These are phyloP conservation scores for Ashbya aceris DNA, from an alignment of 1,139 yeast genomes.

Conservation along the genomic window DNA sequence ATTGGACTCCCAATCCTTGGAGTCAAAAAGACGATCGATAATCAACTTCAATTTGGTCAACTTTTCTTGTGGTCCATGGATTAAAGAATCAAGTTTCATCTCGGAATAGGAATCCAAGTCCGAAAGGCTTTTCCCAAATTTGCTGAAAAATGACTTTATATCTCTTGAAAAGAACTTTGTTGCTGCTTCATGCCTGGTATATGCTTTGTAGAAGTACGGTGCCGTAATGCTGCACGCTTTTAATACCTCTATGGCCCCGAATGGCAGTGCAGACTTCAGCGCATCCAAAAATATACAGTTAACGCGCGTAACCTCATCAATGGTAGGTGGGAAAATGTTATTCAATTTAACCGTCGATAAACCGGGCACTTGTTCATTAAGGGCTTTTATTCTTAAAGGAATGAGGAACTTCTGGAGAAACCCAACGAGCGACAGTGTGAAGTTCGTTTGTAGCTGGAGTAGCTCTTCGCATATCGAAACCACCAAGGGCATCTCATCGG, in stretches of 20 bases:
- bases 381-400: conserved; percentile 64
- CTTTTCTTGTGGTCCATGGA: conserved; percentile 59
- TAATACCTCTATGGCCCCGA: conserved; percentile 65
- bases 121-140: conserved; percentile 22
- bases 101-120: conserved; percentile 37
- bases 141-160: conserved; percentile 30
- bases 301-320: conserved; percentile 84
- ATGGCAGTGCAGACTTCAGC: conserved; percentile 52
- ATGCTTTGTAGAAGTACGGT: conserved; percentile 87
- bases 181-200: conserved; percentile 90
- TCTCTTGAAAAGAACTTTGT: conserved; percentile 45
- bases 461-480: conserved; percentile 57
- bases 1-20: conserved; percentile 33
- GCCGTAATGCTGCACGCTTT: conserved; percentile 71
- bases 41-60: conserved; percentile 62
- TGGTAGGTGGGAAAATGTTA: conserved; percentile 82
- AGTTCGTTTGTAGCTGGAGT: conserved; percentile 59
- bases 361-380: conserved; percentile 44
- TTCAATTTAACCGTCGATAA: conserved; percentile 56
- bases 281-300: conserved; percentile 78
- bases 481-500: conserved; percentile 29
- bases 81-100: conserved; percentile 55
- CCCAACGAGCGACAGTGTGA: conserved; percentile 60
- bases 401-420: conserved; percentile 70
- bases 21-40: conserved; percentile 44